Conservation (phyloP, 352 stramenopile species). For the Globisporangium cylindrosporum region DNA sequence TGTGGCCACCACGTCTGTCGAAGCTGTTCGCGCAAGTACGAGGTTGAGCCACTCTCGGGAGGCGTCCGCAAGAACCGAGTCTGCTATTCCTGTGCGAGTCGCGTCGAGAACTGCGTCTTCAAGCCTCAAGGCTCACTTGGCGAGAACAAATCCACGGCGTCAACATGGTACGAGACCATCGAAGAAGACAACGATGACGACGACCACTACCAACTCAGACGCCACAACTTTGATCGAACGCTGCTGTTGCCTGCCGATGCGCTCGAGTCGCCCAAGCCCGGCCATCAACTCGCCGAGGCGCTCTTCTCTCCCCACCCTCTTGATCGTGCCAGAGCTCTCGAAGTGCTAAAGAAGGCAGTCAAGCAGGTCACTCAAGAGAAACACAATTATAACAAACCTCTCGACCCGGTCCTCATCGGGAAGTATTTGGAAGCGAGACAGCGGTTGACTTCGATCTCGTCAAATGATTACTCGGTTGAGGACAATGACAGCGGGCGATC, state of each 20-base stretch:
- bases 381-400: slow-evolving; percentile 7
- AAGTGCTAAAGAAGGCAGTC: slow-evolving; percentile 48
- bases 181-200: slow-evolving; percentile 13
- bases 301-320: slow-evolving; percentile 57
- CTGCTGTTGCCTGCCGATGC: slow-evolving; percentile 14
- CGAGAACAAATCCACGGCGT: slow-evolving; percentile 7
- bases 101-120: slow-evolving; percentile 8
- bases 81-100: slow-evolving; percentile 26
- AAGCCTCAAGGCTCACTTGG: slow-evolving; percentile 5
- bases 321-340: slow-evolving; percentile 47
- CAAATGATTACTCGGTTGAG: background rate
- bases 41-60: slow-evolving; percentile 50
- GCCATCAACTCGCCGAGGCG: slow-evolving; percentile 55
- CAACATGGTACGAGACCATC: slow-evolving; percentile 11
- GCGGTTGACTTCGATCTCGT: slow-evolving; percentile 31
- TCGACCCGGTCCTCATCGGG: slow-evolving; percentile 41
- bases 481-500: slow-evolving; percentile 3
- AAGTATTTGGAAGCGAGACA: slow-evolving; percentile 52
- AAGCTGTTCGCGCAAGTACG: slow-evolving; percentile 63
- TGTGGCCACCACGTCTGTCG: slow-evolving; percentile 61
- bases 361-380: slow-evolving; percentile 32
- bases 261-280: slow-evolving; percentile 31
- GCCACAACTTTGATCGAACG: slow-evolving; percentile 6
- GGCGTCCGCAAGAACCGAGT: slow-evolving; percentile 54
- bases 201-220: background rate